These are phyloP conservation scores for Candida ficus DNA, from an alignment of 805 yeast genomes.

Conservation along the genomic window DNA sequence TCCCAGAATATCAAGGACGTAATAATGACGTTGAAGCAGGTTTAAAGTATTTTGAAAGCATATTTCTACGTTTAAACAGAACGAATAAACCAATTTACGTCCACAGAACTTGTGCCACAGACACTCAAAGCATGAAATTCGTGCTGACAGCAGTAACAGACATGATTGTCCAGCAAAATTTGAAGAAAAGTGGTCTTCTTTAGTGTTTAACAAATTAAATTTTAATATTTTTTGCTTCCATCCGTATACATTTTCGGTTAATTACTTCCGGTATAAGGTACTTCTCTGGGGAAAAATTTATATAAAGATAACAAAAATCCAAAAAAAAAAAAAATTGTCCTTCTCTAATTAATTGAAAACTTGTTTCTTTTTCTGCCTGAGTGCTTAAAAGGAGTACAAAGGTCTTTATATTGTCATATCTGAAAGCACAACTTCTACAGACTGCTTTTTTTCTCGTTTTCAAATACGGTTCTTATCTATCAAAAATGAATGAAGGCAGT, in stretches of 20 bases:
- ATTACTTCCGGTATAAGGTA: no score
- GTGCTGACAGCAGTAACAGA: slow-evolving; percentile 92
- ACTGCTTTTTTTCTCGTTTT: no score
- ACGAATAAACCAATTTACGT: slow-evolving; percentile 73
- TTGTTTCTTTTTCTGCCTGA: no score
- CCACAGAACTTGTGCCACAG: slow-evolving; percentile 95
- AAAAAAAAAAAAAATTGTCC: neutral
- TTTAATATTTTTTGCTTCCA: no score
- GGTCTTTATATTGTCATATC: no score
- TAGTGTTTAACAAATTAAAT: neutral
- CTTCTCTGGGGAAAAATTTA: neutral
- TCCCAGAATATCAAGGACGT: slow-evolving; percentile 72
- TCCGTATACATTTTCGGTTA: no score
- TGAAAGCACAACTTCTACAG: no score
- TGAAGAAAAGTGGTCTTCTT: slow-evolving; percentile 67
- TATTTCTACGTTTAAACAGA: slow-evolving; percentile 60
- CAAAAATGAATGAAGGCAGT: neutral
- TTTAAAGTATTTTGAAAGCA: slow-evolving; percentile 60
- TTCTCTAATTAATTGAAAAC: no score
- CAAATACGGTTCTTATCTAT: neutral
- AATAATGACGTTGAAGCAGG: slow-evolving; percentile 63
- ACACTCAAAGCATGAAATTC: slow-evolving; percentile 80
- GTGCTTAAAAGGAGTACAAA: no score
- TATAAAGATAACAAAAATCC: neutral
- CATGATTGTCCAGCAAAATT: slow-evolving; percentile 76